Evolutionary conservation across 1,284 basidiomycete genomes (phyloP).

Genomic region (Rhodotorula sp.): DNA sequence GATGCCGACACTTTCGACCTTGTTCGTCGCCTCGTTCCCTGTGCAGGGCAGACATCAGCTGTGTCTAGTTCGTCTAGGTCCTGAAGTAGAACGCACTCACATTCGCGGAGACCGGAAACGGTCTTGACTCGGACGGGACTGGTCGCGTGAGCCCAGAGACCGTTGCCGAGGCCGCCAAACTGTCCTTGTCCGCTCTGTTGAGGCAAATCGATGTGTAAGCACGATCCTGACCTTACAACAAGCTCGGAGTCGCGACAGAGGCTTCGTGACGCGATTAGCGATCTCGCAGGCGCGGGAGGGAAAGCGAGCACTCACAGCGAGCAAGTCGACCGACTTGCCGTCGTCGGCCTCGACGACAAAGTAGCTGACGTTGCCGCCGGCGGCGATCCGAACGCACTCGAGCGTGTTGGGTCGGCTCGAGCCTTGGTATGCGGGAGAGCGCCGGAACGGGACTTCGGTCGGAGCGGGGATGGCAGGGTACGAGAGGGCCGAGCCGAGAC

Average conservation of each 20-base stretch:
- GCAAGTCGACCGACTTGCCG: constrained; percentile 19
- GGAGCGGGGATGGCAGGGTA: constrained; percentile 75
- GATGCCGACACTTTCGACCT: constrained; percentile 67
- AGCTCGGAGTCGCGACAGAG: background rate
- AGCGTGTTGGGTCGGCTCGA: constrained; percentile 59
- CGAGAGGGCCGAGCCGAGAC: constrained; percentile 67
- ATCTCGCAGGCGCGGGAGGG: background rate
- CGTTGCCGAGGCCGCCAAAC: constrained; percentile 81
- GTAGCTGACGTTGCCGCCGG: constrained; percentile 73
- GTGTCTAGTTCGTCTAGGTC: constrained; percentile 15
- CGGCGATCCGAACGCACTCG: constrained; percentile 64
- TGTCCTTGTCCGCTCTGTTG: constrained; percentile 78
- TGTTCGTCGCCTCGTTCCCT: constrained; percentile 67
- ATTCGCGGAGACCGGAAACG: constrained; percentile 79
- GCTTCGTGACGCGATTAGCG: background rate
- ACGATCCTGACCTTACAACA: too few relatives aligned
- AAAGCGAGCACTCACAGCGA: constrained; percentile 21
- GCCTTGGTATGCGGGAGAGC: constrained; percentile 49
- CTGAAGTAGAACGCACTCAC: constrained; percentile 50
- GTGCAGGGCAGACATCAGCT: background rate
- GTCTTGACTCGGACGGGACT: constrained; percentile 72
- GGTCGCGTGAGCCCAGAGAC: constrained; percentile 70
- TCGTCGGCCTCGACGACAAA: constrained; percentile 68
- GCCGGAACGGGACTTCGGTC: constrained; percentile 75
- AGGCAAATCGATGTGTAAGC: background rate